Base-by-base conservation (phyloP, 2,329 filamentous ascomycete genomes). In the Neonectria ditissima region DNA sequence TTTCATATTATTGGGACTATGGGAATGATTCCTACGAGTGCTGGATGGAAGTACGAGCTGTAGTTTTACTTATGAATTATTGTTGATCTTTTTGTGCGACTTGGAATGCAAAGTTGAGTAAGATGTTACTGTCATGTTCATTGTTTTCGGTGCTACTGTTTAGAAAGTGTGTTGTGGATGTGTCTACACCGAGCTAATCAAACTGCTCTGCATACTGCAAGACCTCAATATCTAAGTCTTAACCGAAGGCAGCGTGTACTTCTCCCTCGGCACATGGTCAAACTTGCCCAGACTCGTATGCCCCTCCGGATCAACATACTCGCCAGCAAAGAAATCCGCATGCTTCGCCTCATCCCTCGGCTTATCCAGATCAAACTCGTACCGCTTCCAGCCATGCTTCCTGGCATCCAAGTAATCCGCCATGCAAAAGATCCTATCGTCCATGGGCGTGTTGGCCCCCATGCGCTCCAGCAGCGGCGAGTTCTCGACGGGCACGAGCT, bases 401-500 rank as follows among this genome's bases (percentile, higher is more conserved):
- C 72, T 67, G 9, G 73, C 73, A 41, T 75, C 71, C 18, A 75
- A 53, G 53, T 74, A 75, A 30, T 75, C 72, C 5, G 70, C 71
- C 69, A 74, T 74, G 43, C 66, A 72, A 55, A 73, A 75, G 14
- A 74, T 57, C 3, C 63, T 58, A n/a, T 75, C 70, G 41, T 74
- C 73, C 11, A 75, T 65, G 14, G 73, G 74, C 66, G 74, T 74
- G 43, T 74, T 63, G 11, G 69, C 66, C 0, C 72, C 72, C 62
- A 75, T 63, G 43, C 65, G 68, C 62, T 75, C 69, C 10, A 81
- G 65, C 22, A 80, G 58, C 3, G 78, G 79, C 4, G 72, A 73
- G 55, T 74, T 74, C 9, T 74, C 70, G 18, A 78, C 76, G 10
- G 79, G 76, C 45, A 76, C 76, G 13, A 81, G 73, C 58, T 76